These are phyloP conservation scores for Melastoma malabathricum DNA, from an alignment of 345 rosid genomes.

Conservation along the genomic window DNA sequence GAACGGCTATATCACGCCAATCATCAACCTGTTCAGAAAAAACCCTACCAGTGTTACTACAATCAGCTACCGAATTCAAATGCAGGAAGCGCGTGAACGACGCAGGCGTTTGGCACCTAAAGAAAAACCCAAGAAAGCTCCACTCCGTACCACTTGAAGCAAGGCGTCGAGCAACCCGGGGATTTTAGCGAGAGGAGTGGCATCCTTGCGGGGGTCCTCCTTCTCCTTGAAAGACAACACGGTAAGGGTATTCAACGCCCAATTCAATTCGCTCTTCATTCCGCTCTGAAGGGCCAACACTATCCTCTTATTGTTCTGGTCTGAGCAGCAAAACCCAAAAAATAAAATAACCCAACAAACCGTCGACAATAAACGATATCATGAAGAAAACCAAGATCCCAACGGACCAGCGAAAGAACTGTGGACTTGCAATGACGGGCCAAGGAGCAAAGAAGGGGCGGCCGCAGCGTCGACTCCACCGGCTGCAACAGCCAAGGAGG, in stretches of 20 bases:
- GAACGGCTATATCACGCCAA: constrained; percentile 78
- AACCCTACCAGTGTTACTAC: neutral
- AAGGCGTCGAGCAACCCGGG: constrained; percentile 95
- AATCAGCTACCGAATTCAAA: neutral
- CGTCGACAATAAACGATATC: no score
- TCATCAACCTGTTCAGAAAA: constrained; percentile 66
- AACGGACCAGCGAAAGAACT: no score
- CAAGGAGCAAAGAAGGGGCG: no score
- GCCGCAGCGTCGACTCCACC: no score
- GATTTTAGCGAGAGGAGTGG: constrained; percentile 70
- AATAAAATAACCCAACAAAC: no score
- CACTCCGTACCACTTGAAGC: constrained; percentile 64
- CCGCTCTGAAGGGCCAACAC: constrained; percentile 97
- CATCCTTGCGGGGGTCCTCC: constrained; percentile 76
- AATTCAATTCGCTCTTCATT: constrained; percentile 81
- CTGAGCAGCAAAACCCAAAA: constrained; percentile 16
- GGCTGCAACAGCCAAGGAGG: no score
- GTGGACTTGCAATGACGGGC: no score
- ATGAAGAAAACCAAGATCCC: no score
- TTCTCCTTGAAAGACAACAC: constrained; percentile 89
- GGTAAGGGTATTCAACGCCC: constrained; percentile 91
- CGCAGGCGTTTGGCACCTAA: neutral
- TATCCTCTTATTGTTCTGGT: constrained; percentile 78
- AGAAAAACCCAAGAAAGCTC: neutral
- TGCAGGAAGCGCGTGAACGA: neutral